Base-by-base conservation (phyloP, 305 asterid genomes). In the Solanum hybrid region DNA sequence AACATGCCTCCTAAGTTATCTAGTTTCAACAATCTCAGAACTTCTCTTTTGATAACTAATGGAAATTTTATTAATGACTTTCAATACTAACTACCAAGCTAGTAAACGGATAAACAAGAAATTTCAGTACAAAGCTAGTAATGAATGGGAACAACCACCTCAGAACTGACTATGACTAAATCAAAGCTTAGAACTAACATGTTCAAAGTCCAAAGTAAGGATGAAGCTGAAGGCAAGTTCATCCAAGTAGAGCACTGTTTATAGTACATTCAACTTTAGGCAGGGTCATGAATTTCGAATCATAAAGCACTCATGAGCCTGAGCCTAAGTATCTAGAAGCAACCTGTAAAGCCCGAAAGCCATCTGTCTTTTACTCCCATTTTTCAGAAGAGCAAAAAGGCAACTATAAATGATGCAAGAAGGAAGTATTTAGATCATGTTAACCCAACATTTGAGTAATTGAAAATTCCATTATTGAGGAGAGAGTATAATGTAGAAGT, bases 401-500 rank as follows among this genome's bases (percentile, higher is more conserved):
- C 87, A 82, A 81, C 38, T 27, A 82, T 16, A 82, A 17, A 82
- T 82, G 38, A 82, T 86, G 77, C 37, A 76, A 36, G 82, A 84
- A 64, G 36, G 7, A 64, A 86, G 35, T 7, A 40, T 24, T 79
- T 31, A 27, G 29, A 66, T 32, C 13, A 46, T 31, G 32, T 90
- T 16, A 82, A 71, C 89, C 82, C 69, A 71, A 86, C 75, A 34
- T 16, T 27, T 29, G n/a, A 82, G 87, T 17, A 82, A 42, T 29
- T 82, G 38, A 10, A 79, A 66, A 36, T 5, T 84, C 32, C 76
- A 84, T 56, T 84, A 84, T 71, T 42, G 78, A 89, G 60, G 90
- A 20, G 56, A 46, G 36, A 38, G 29, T 73, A 76, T 17, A 76
- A 26, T 26, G 90, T 73, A 92, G 42, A 88, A 85, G 90, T 91